Conservation (phyloP, 768 basidiomycete genomes). For the Rhodotorula toruloides region DNA sequence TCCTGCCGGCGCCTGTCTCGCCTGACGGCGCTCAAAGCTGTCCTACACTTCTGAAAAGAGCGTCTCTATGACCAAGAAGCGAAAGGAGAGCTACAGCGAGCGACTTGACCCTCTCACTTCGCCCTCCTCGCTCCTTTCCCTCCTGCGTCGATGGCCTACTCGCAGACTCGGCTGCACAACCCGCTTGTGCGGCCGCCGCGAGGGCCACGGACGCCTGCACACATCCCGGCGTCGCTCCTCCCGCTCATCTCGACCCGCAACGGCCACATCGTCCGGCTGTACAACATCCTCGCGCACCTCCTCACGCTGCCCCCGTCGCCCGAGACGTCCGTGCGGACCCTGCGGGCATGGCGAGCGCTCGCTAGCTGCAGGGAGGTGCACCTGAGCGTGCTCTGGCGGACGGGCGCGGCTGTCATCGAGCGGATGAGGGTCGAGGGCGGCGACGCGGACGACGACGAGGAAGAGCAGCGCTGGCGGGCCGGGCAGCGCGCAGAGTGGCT, state of each 20-base stretch:
- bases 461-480: slow-evolving; percentile 1
- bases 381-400: slow-evolving; percentile 11
- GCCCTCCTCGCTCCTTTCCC: too few relatives aligned
- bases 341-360: slow-evolving; percentile 27
- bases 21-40: too few relatives aligned
- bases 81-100: too few relatives aligned
- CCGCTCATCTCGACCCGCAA: slow-evolving; percentile 5
- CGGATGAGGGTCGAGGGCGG: background rate
- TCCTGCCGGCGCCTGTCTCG: too few relatives aligned
- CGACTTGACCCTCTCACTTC: too few relatives aligned
- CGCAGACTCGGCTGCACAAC: slow-evolving; percentile 13
- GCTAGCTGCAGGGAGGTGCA: slow-evolving; percentile 31
- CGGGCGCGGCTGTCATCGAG: slow-evolving; percentile 25
- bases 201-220: background rate
- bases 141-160: slow-evolving; percentile 1
- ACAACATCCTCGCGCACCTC: slow-evolving; percentile 29
- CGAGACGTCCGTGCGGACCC: slow-evolving; percentile 1
- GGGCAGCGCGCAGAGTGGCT: slow-evolving; percentile 30
- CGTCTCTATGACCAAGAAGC: too few relatives aligned
- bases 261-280: slow-evolving; percentile 25
- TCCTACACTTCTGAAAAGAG: too few relatives aligned
- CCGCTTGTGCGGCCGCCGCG: slow-evolving; percentile 5
- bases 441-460: slow-evolving; percentile 14
- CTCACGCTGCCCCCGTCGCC: slow-evolving; percentile 20
- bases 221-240: slow-evolving; percentile 5